Base-by-base conservation (phyloP, 768 basidiomycete species). In the Roridomyces roridus region DNA sequence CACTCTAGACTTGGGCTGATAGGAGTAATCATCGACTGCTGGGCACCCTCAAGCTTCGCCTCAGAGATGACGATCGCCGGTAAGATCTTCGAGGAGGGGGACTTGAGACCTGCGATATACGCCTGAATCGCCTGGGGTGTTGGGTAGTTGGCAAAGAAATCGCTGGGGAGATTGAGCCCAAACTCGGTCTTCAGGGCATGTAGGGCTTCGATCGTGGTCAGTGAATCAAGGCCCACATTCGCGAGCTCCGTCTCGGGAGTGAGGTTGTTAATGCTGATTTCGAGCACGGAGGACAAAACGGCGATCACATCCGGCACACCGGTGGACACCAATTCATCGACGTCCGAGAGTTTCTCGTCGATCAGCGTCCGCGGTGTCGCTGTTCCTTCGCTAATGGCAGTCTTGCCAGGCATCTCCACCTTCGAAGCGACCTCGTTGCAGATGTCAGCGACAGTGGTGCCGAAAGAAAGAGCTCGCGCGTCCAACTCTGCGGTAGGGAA, bases 201-300 rank as follows among this genome's bases (percentile, higher is more conserved):
- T 7, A 81, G 73, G 29, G 79, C 79, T 62, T 91, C 89, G 52
- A 89, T 86, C 1, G 84, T 82, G 20, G 81, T 80, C 49, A 91
- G 68, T 1, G 87, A 89, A 62, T 89, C 87, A 20, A 89, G 69
- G 4, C 88, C 87, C 14, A 88, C 73, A 0, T 72, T 67, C 17
- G 74, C 75, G 8, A 90, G 71, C 20, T 83, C 77, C 0, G 69
- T 65, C 17, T 80, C 78, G 25, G 82, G 82, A 1, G 67, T 53
- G 23, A 89, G 72, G 17, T 74, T 72, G 4, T 68, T 62, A 18
- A 59, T 25, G 11, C 70, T 64, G 47, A 83, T 63, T 11, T 79
- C 83, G 1, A 88, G 74, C n/a, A 83, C 77, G 2, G 70, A 64
- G 0, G 83, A 77, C 10, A 87, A 68, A 15, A 83, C 64, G 5